These are phyloP conservation scores for Terfezia boudieri DNA, from an alignment of 495 filamentous ascomycete species.

Conservation along the genomic window DNA sequence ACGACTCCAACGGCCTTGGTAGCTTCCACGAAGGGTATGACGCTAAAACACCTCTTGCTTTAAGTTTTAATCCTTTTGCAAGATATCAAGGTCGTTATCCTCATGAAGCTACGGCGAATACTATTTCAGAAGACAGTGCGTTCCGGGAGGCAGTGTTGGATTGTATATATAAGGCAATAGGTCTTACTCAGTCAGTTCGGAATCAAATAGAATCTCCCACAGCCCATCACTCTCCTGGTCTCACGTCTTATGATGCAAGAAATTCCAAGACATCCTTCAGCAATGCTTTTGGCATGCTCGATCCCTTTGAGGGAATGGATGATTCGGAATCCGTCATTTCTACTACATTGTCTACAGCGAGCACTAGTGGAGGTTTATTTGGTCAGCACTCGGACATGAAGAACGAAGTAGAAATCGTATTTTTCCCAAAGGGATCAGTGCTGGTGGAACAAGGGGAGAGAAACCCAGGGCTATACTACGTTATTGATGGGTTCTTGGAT, in stretches of 20 bases:
- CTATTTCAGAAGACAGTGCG: conserved; percentile 49
- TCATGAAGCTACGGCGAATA: neutral
- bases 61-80: conserved; percentile 16
- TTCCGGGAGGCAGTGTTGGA: conserved; percentile 82
- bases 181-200: conserved; percentile 32
- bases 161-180: conserved; percentile 89
- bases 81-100: neutral
- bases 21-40: neutral
- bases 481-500: conserved; percentile 91
- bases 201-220: conserved; percentile 37
- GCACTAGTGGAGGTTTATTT: conserved; percentile 31
- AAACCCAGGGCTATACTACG: conserved; percentile 90
- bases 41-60: conserved; percentile 3
- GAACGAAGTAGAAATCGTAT: conserved; percentile 93
- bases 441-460: conserved; percentile 94
- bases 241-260: conserved; percentile 67
- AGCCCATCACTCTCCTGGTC: conserved; percentile 58
- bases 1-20: neutral
- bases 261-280: conserved; percentile 65
- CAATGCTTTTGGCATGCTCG: conserved; percentile 89
- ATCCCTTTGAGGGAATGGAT: conserved; percentile 68
- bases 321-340: conserved; percentile 73
- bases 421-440: conserved; percentile 81
- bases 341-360: conserved; percentile 29
- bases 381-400: conserved; percentile 48